phyloP scores from a whole-genome alignment of 2,329 filamentous ascomycete species.

The Xylariaceae sp. region DNA sequence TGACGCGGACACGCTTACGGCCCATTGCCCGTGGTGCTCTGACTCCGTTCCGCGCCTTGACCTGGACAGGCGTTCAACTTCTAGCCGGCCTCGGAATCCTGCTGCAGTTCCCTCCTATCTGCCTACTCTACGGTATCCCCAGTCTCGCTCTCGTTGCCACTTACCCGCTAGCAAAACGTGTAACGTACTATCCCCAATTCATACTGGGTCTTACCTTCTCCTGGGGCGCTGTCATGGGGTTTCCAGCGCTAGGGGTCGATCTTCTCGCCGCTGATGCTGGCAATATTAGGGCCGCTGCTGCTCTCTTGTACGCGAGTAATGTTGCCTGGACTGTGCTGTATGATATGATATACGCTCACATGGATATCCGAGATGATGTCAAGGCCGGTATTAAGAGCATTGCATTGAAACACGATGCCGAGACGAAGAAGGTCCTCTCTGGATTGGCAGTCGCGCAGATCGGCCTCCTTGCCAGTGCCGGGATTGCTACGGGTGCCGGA shows the following conservation, averaged over 20 bases:
- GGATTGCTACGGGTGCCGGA: slow-evolving; percentile 62
- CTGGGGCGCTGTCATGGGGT: slow-evolving; percentile 86
- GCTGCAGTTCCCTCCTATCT: slow-evolving; percentile 69
- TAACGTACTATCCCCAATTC: slow-evolving; percentile 83
- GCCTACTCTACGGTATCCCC: slow-evolving; percentile 74
- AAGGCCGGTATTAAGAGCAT: slow-evolving; percentile 89
- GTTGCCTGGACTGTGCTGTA: slow-evolving; percentile 85
- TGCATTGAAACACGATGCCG: slow-evolving; percentile 70
- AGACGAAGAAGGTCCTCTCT: slow-evolving; percentile 72
- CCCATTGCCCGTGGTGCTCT: slow-evolving; percentile 79
- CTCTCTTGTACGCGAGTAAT: slow-evolving; percentile 70
- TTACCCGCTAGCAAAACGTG: slow-evolving; percentile 80
- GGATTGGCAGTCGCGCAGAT: slow-evolving; percentile 68
- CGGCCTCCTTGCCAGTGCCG: slow-evolving; percentile 65
- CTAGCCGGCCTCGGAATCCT: slow-evolving; percentile 69
- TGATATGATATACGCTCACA: slow-evolving; percentile 91
- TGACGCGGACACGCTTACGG: slow-evolving; percentile 69
- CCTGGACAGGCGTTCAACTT: slow-evolving; percentile 72
- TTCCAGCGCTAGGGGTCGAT: slow-evolving; percentile 76
- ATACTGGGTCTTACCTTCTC: slow-evolving; percentile 82
- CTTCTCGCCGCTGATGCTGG: slow-evolving; percentile 62
- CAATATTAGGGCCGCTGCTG: slow-evolving; percentile 49
- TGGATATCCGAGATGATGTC: slow-evolving; percentile 82
- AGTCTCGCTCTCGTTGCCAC: slow-evolving; percentile 68
- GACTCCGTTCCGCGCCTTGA: slow-evolving; percentile 64